Evolutionary conservation across 78 protist genomes (phyloP), one percentile per base, ranked within the genome.

Genomic region (Dictyostelium brefeldianum): DNA sequence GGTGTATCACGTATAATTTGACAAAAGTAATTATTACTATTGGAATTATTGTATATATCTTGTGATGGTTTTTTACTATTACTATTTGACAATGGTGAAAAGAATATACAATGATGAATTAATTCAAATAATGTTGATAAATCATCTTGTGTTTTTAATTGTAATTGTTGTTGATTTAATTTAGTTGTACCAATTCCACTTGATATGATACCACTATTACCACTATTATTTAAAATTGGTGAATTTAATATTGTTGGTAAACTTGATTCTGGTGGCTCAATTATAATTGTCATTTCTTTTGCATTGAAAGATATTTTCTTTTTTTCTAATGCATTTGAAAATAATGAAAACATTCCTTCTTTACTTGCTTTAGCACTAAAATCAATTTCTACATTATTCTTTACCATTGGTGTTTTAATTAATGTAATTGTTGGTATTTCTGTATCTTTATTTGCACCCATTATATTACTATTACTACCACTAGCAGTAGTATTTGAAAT

Each of bases 281-380:
- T 36, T 54, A 43, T 51, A 36, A 82, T 82, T 15, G 80, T 25
- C 51, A 87, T 47, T 14, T 87, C 93, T 62, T 65, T 77, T 18
- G 25, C 14, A 9, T 78, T 10, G 65, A 77, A 87, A 5, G n/a
- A 4, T 29, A 87, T 64, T 29, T 67, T 67, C 78, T 87, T 87
- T 51, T 77, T 87, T 20, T 87, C 93, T 12, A 75, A 8, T 41
- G 79, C 70, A 46, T 25, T 29, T 1, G 84, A 48, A 83, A 83
- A 87, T 81, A 87, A 75, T 25, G 93, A 87, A 29, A 87, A 87
- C 1, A 77, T 17, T 47, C 93, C 93, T 9, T 87, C 93, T 65
- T 87, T 87, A 6, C 47, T 71, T 50, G 93, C 93, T 17, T 77
- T 87, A 12, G 79, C 70, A 17, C 80, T 31, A 12, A 87, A 87